Evolutionary conservation across 2,329 filamentous ascomycete species (phyloP), one percentile per base, ranked within the genome.

Genomic region (Microdochium trichocladiopsis): DNA sequence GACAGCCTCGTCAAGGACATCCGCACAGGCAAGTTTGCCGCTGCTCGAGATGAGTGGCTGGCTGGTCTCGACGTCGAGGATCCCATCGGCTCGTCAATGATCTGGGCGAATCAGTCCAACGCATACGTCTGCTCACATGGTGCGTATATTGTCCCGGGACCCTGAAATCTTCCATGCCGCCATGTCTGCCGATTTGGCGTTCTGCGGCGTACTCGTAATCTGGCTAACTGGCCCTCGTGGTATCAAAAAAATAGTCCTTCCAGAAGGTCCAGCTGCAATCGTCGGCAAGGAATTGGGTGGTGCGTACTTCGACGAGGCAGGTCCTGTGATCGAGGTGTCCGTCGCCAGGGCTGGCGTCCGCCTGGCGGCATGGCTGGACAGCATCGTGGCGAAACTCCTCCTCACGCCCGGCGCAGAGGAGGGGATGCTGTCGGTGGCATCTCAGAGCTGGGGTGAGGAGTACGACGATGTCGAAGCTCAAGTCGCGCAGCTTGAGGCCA

Each of bases 261-360:
- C 83, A 0, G 71, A 84, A 33, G 86, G 85, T 0, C 72, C 78
- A 14, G 68, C 70, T 21, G 82, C 76, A 8, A 82, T 87, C 51
- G 70, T 69, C 14, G 78, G 76, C 18, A 72, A 82, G 66, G 84
- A 88, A 61, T 71, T 88, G 23, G 76, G 76, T 25, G 80, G 79
- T 0, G 74, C 77, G 31, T 89, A 89, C 66, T 88, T 82, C 60
- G 73, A 82, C 28, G 75, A 73, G 28, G 84, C 83, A 2, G 79
- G 78, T n/a, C 80, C 78, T 21, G 78, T 84, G 53, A 73, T 89
- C 47, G 82, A 89, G 66, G 63, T 79, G 54, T 81, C 86, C 63
- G 74, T 90, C 55, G 86, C 86, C 8, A 80, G 79, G 57, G 87
- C 83, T 3, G 87, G 87, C 11, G 87, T 82, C 64, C 77, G 87